Percentiles rank a stretch among this genome's conserved stretches.
Conservation (phyloP, 2,329 filamentous ascomycete species). For the Pestalotiopsis sp. region DNA sequence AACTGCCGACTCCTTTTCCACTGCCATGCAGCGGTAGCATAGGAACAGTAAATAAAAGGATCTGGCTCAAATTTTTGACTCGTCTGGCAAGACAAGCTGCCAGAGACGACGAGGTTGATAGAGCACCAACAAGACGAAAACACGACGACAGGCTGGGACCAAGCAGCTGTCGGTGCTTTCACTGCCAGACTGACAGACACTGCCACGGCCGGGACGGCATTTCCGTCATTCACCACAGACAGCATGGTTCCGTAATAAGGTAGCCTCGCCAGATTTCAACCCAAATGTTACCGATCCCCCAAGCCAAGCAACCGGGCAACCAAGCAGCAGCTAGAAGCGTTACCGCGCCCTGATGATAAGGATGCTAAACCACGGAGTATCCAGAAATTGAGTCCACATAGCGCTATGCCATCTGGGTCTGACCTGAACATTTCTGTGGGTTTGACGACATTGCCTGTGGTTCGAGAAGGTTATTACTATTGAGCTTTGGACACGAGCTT, state of each 20-base stretch:
- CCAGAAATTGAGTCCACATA: background rate
- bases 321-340: background rate
- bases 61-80: background rate
- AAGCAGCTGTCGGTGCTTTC: background rate
- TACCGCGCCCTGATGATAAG: background rate
- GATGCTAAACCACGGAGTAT: background rate
- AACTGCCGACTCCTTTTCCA: background rate
- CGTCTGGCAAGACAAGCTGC: background rate
- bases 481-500: background rate
- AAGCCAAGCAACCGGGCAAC: background rate
- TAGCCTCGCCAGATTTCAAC: background rate
- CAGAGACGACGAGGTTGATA: background rate
- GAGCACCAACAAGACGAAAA: background rate
- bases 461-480: background rate
- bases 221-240: background rate
- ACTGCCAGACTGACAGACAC: background rate
- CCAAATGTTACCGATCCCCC: background rate
- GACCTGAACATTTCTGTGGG: background rate
- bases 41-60: background rate
- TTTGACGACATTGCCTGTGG: background rate
- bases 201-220: background rate
- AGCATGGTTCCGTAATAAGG: background rate
- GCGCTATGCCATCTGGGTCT: background rate
- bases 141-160: background rate
- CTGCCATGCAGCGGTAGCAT: background rate